Evolutionary conservation across 1,284 basidiomycete genomes (phyloP), one percentile per base, ranked within the genome.

Genomic region (Ustilago shanxiensis): DNA sequence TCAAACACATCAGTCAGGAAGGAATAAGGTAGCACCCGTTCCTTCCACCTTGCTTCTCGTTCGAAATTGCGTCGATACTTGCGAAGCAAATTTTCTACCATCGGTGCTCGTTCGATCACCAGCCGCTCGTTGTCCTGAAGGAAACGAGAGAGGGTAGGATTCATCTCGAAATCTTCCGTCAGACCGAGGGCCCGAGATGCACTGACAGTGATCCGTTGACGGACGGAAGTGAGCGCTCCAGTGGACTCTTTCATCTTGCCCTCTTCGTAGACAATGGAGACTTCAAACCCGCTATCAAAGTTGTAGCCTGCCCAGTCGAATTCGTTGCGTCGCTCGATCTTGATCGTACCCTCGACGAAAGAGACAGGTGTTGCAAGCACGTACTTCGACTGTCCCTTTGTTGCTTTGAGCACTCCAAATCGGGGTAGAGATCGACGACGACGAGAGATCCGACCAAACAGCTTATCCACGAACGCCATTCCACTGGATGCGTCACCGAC

Each of bases 101-200:
- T 73, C 6, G 87, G 86, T 1, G 91, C 80, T 1, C 88, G 86
- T 31, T 86, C 79, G 9, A 88, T 86, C 33, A 93, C 89, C 14
- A 90, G 82, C 3, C 85, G 74, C 57, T 89, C 88, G 79, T 94
- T 94, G 72, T 90, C 86, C 16, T 89, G 82, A 11, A 94, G 86
- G 82, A 94, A 93, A 7, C 88, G 89, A 6, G 91, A 90, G 3
- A 94, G 88, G 0, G 88, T 85, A 1, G 89, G 85, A 0, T 91
- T 92, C 54, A 93, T 86, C 59, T 91, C 89, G 72, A 90, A 92
- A 76, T 92, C 90, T 72, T 91, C 90, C 71, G 88, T 89, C 29
- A 94, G 87, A 0, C 92, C 92, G 65, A 93, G 90, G 11, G 88
- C 86, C 14, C 88, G 87, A n/a, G 89, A 90, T 24, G 89, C 86